Evolutionary conservation across 2,329 filamentous ascomycete species (phyloP).

Genomic region (Neophaeococcomyces mojaviensis): DNA sequence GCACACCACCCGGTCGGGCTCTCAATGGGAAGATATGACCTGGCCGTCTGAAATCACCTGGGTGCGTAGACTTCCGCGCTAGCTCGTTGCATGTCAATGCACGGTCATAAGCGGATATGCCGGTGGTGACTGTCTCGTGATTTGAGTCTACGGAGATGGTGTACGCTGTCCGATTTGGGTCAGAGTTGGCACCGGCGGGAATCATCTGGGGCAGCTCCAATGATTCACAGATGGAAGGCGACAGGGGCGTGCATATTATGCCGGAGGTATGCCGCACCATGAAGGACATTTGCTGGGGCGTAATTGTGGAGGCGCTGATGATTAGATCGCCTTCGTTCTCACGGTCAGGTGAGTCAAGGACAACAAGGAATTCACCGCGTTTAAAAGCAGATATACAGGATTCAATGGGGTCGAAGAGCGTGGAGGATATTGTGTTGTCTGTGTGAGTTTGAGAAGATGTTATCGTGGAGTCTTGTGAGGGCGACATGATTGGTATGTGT

Average conservation of each 20-base stretch:
- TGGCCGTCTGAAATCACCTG: constrained; percentile 65
- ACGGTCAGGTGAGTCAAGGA: constrained; percentile 83
- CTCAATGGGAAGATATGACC: constrained; percentile 86
- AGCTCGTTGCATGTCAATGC: constrained; percentile 72
- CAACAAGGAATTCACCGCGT: constrained; percentile 81
- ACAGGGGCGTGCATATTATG: constrained; percentile 81
- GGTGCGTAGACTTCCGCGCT: constrained; percentile 54
- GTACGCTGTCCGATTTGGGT: constrained; percentile 88
- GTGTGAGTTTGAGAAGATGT: neutral
- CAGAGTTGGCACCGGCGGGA: constrained; percentile 53
- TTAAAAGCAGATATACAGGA: constrained; percentile 27
- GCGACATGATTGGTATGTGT: too few species aligned
- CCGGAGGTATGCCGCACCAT: constrained; percentile 86
- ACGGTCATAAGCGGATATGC: constrained; percentile 83
- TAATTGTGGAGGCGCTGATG: constrained; percentile 78
- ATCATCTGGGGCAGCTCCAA: constrained; percentile 91
- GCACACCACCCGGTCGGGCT: constrained; percentile 70
- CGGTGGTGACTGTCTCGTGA: constrained; percentile 68
- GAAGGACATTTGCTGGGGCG: constrained; percentile 88
- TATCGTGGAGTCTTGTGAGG: too few species aligned
- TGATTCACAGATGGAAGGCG: constrained; percentile 57
- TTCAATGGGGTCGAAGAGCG: constrained; percentile 27
- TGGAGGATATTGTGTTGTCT: neutral
- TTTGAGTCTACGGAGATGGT: constrained; percentile 79
- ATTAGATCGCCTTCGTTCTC: constrained; percentile 99